Evolutionary conservation across 2,329 filamentous ascomycete genomes (phyloP).

Genomic region (Ophiostoma tasmaniense): DNA sequence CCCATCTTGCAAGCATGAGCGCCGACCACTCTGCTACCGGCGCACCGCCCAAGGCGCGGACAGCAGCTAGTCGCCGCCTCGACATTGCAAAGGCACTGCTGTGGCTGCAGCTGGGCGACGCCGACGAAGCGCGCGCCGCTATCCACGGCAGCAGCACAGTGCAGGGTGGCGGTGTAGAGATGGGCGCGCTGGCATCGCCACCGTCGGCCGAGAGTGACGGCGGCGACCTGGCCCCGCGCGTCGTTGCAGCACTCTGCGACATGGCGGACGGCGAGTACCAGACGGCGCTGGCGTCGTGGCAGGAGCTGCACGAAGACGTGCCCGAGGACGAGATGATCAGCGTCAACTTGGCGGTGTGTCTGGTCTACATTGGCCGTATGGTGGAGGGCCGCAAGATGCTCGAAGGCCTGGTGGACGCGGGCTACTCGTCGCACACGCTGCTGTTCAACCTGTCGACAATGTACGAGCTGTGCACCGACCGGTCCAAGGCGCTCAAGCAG

Average conservation of each 20-base stretch:
- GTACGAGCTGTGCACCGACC: constrained; percentile 84
- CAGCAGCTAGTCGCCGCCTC: constrained; percentile 27
- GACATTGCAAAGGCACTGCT: constrained; percentile 53
- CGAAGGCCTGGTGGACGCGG: constrained; percentile 54
- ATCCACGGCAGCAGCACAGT: constrained; percentile 27
- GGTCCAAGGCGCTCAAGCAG: constrained; percentile 60
- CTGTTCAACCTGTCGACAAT: constrained; percentile 86
- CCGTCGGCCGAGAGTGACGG: constrained; percentile 25
- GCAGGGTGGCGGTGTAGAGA: not conserved
- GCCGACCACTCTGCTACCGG: constrained; percentile 19
- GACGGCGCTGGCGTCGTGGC: constrained; percentile 56
- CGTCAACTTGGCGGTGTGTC: constrained; percentile 76
- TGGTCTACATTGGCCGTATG: constrained; percentile 73
- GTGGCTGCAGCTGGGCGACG: constrained; percentile 70
- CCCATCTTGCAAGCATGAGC: constrained; percentile 57
- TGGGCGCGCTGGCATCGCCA: not conserved
- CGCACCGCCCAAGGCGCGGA: constrained; percentile 21
- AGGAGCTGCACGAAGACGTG: constrained; percentile 34
- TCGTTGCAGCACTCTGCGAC: constrained; percentile 60
- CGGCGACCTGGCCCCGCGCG: constrained; percentile 33
- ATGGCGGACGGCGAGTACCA: constrained; percentile 72
- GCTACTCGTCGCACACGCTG: constrained; percentile 65
- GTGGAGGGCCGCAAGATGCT: constrained; percentile 60
- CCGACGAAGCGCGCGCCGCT: constrained; percentile 54
- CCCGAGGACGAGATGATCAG: constrained; percentile 57